These are phyloP conservation scores for Solanum hybrid DNA, from an alignment of 305 asterid species.

Conservation along the genomic window DNA sequence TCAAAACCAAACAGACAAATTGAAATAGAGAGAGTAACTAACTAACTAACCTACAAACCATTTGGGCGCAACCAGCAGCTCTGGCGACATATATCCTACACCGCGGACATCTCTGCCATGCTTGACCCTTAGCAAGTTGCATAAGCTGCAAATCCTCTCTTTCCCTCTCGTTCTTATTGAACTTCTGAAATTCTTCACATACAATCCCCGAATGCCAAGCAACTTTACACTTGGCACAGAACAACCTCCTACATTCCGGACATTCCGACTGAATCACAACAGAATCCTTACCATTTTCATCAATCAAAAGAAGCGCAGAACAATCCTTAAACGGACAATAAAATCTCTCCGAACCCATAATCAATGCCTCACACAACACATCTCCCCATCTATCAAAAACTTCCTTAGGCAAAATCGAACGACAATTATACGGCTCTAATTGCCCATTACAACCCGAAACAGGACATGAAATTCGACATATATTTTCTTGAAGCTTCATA, in stretches of 20 bases:
- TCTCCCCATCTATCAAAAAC: constrained; percentile 76
- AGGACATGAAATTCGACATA: constrained; percentile 38
- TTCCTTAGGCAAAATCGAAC: constrained; percentile 35
- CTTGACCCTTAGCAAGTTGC: constrained; percentile 37
- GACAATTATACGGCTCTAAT: constrained; percentile 50
- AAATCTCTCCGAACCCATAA: constrained; percentile 39
- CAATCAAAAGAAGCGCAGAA: constrained; percentile 49
- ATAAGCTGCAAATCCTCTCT: constrained; percentile 34
- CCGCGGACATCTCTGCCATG: constrained; percentile 61
- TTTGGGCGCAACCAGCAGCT: constrained; percentile 45
- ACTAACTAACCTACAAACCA: constrained; percentile 59
- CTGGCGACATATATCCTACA: constrained; percentile 51
- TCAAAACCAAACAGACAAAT: background rate
- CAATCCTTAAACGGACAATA: constrained; percentile 76
- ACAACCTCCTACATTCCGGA: constrained; percentile 50
- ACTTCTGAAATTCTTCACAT: constrained; percentile 43
- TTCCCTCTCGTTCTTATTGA: constrained; percentile 42
- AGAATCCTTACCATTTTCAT: constrained; percentile 12
- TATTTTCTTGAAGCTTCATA: constrained; percentile 35
- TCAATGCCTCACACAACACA: constrained; percentile 49
- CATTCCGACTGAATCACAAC: constrained; percentile 36
- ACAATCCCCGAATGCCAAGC: constrained; percentile 54
- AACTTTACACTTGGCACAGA: constrained; percentile 57
- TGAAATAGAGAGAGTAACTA: background rate
- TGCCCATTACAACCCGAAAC: constrained; percentile 36